These are phyloP conservation scores for Lepiota subincarnata DNA, from an alignment of 768 basidiomycete genomes.

Conservation along the genomic window DNA sequence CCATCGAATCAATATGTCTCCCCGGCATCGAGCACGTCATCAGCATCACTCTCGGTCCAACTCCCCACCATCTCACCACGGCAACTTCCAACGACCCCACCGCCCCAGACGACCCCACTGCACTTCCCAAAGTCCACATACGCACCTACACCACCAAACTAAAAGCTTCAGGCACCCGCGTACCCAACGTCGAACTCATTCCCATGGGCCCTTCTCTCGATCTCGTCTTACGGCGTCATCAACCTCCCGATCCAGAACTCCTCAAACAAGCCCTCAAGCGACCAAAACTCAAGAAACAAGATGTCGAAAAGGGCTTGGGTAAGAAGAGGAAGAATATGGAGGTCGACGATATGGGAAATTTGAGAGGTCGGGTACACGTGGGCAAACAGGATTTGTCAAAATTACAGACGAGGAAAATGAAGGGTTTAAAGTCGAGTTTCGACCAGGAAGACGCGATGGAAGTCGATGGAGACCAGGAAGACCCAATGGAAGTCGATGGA, in stretches of 20 bases:
- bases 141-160: constrained; percentile 79
- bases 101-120: constrained; percentile 33
- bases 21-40: constrained; percentile 86
- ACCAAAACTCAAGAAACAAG: constrained; percentile 85
- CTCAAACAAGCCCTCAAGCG: constrained; percentile 77
- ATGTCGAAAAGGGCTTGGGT: constrained; percentile 82
- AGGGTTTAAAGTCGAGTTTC: constrained; percentile 53
- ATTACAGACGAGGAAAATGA: constrained; percentile 95
- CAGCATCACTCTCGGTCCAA: constrained; percentile 71
- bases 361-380: constrained; percentile 87
- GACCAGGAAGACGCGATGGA: constrained; percentile 15
- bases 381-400: constrained; percentile 83
- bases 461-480: background rate
- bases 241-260: constrained; percentile 72
- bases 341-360: constrained; percentile 97
- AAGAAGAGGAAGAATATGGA: constrained; percentile 93
- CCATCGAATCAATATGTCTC: constrained; percentile 78
- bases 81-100: constrained; percentile 25
- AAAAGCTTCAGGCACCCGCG: constrained; percentile 70
- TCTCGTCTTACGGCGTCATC: constrained; percentile 70
- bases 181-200: constrained; percentile 76
- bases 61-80: constrained; percentile 49
- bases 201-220: constrained; percentile 94
- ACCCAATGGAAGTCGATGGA: constrained; percentile 9
- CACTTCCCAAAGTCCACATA: constrained; percentile 82